Percentiles rank a stretch among this genome's conserved stretches.
Evolutionary conservation across 768 basidiomycete species (phyloP).

Genomic region (Xanthoconium stramineum): DNA sequence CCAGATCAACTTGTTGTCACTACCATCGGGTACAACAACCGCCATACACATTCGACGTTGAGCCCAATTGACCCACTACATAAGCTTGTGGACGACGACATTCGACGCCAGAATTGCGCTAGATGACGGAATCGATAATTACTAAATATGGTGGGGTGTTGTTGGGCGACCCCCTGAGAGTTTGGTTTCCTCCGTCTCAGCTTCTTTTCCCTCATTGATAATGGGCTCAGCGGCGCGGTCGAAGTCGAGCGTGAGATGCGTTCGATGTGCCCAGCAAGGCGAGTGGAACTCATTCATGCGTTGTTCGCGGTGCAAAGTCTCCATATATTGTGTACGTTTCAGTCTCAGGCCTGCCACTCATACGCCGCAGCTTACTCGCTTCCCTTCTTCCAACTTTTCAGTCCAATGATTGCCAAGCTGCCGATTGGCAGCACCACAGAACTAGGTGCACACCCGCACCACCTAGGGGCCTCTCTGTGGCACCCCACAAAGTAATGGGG

Average conservation of each 20-base stretch:
- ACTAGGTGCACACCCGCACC: constrained; percentile 6
- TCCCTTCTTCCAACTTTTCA: neutral
- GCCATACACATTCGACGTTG: too few relatives aligned
- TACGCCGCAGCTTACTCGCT: neutral
- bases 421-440: constrained; percentile 25
- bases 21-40: too few relatives aligned
- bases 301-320: constrained; percentile 24
- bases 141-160: neutral
- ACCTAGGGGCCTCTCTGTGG: neutral
- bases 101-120: neutral
- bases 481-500: constrained; percentile 10
- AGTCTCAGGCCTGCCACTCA: neutral
- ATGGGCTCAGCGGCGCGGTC: neutral
- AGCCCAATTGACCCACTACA: too few relatives aligned
- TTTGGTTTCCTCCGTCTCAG: too few relatives aligned
- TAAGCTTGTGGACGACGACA: too few relatives aligned
- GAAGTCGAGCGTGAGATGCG: constrained; percentile 5
- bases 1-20: too few relatives aligned
- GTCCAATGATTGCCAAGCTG: constrained; percentile 25
- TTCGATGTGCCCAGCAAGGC: constrained; percentile 12
- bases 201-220: neutral
- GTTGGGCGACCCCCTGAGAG: neutral
- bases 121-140: neutral
- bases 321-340: constrained; percentile 24
- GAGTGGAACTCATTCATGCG: constrained; percentile 21